Evolutionary conservation across 495 filamentous ascomycete species (phyloP), one percentile per base, ranked within the genome.

Genomic region (Daldinia grandis): DNA sequence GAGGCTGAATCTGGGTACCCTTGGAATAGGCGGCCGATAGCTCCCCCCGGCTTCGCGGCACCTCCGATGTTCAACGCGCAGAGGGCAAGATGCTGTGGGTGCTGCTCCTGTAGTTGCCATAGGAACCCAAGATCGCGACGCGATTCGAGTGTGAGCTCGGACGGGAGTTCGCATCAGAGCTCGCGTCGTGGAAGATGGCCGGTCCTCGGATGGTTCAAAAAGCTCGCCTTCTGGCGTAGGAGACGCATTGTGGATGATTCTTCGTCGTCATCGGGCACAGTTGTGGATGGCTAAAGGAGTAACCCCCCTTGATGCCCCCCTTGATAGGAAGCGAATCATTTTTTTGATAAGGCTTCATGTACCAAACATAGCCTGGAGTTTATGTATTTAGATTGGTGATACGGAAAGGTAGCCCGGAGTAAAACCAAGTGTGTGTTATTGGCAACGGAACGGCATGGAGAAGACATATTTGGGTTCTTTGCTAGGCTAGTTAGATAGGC

Each of bases 141-240:
- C 3, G 42, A n/a, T 14, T 57, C 42, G 25, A 64, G 66, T 35
- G 42, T 53, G 42, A 38, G 17, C 27, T 69, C 66, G 21, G 28
- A n/a, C 7, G 27, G 0, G 5, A 30, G 44, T 47, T 27, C 24
- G 1, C 12, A 12, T 58, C 3, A 0, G 5, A 28, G 35, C 35
- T 8, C 35, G 24, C 17, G 9, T 44, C 27, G 47, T 21, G 30
- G 35, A 33, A 19, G 40, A 30, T 59, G 59, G 27, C 38, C 21
- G 33, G 38, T 68, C 17, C 14, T 58, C 9, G 40, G 63, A 19
- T 66, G 31, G 37, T 49, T 76, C 14, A 51, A 50, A 51, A 76
- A 56, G 49, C 64, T 76, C 3, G 71, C 68, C 10, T 76, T 74
- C 50, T 72, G 74, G 71, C 71, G 62, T 14, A 64, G 25, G 56